Base-by-base conservation (phyloP, 2,329 filamentous ascomycete species). In the Fonsecaea pugnacius region DNA sequence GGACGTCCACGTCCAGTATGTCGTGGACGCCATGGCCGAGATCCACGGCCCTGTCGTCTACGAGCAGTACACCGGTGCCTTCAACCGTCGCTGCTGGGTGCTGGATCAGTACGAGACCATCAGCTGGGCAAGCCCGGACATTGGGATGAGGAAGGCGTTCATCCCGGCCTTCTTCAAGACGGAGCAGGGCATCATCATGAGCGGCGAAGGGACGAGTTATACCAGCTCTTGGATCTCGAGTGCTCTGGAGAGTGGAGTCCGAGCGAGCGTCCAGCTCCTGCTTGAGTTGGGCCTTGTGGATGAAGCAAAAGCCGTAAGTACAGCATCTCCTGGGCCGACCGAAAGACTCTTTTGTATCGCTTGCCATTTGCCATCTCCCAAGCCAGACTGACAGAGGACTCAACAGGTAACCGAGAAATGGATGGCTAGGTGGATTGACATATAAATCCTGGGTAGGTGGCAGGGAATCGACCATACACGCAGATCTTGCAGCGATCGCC, bases 161-260 rank as follows among this genome's bases (percentile, higher is more conserved):
- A 78, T 91, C 8, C 89, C 89, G 0, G 85, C 88, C n/a, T 91
- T 90, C 72, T 90, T 89, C 71, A 84, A 87, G 72, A 91, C 88
- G 0, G 85, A 91, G 74, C 83, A 82, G 67, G 85, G 87, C 54
- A 87, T 88, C n/a, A 85, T 91, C 36, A 90, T 90, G 64, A 78
- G 89, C 5, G 85, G 85, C 1, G 89, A 91, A 73, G 88, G 91
- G 72, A 90, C 88, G 0, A 85, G 83, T 6, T 90, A 88, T 72
- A 91, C 89, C 0, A 89, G 91, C 71, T 88, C 87, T 1, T 91
- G 87, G 88, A 88, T 90, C 56, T 83, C 84, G 35, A 66, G 62
- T 90, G 73, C 77, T 1, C 46, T 67, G 89, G 18, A 62, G 33
- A 56, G n/a, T 38, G 32, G 27, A 36, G 58, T 30, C 27, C 9